Evolutionary conservation across 495 filamentous ascomycete species (phyloP), one percentile per base, ranked within the genome.

Genomic region (Poronia punctata): DNA sequence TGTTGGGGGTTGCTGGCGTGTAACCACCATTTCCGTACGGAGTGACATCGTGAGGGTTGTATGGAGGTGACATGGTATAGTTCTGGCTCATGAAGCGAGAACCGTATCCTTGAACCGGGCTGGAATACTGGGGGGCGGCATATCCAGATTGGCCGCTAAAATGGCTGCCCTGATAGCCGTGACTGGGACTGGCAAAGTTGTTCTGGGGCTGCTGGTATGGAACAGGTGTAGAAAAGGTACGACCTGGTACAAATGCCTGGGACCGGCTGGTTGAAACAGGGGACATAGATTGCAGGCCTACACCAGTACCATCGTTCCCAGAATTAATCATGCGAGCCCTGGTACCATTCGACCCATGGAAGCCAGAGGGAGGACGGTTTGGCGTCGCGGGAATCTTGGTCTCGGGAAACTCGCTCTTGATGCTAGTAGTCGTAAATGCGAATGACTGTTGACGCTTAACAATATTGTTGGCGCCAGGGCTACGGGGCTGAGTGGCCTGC

Each of bases 401-500:
- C n/a, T n/a, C 33, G 9, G 24, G 18, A n/a, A 14, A 36, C 11
- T 28, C 26, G 22, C 19, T n/a, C 21, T 31, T 24, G 11, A 10
- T 24, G 26, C n/a, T 16, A 8, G 19, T 5, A n/a, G 20, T 16
- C 5, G 33, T 44, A n/a, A 34, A 37, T 26, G 31, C 23, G 14
- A 22, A 22, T 19, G 33, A 15, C 9, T 44, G 33, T 17, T 10
- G 7, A 12, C 41, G 41, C 18, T 35, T 10, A 2, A 33, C 8
- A 12, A 18, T 10, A 9, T 8, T 15, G 14, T 31, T 23, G 25
- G 30, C 41, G 26, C 16, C 12, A 26, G n/a, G n/a, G n/a, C 26
- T 21, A 37, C 41, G 41, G 20, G 32, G 27, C 20, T 20, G 20
- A 12, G 29, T 16, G 23, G 19, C 30, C 40, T 46, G 43, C 72